Percentiles rank a stretch among this genome's conserved stretches.
Evolutionary conservation across 1,284 basidiomycete species (phyloP).

Genomic region (Ceratobasidium sp.): DNA sequence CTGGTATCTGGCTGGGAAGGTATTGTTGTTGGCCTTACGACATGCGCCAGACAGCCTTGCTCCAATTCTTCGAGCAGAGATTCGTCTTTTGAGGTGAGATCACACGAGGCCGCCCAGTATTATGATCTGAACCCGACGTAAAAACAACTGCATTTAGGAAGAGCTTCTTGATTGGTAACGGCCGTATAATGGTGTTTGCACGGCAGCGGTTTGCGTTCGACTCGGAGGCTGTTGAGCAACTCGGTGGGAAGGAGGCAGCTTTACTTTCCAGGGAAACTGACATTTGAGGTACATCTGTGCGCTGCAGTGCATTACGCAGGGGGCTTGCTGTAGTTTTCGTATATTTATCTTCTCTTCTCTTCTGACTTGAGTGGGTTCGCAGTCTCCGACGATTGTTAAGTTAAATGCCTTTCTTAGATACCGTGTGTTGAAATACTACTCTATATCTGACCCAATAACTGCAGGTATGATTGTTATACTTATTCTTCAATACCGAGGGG

Average conservation of each 20-base stretch:
- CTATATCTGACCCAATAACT: no score
- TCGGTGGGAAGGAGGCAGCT: slow-evolving; percentile 31
- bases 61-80: slow-evolving; percentile 36
- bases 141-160: background rate
- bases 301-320: no score
- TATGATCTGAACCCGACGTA: background rate
- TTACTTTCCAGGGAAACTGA: slow-evolving; percentile 11
- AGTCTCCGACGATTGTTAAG: no score
- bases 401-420: no score
- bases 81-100: slow-evolving; percentile 5
- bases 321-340: no score
- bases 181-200: slow-evolving; percentile 21
- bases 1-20: slow-evolving; percentile 19
- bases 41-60: slow-evolving; percentile 24
- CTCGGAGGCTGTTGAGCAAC: background rate
- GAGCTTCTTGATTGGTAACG: background rate
- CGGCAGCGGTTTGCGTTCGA: slow-evolving; percentile 12
- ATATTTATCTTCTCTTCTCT: no score
- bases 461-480: no score
- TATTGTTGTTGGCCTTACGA: background rate
- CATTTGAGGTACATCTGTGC: background rate
- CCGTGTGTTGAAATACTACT: no score
- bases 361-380: no score
- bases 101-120: no score
- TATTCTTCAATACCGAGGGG: no score